These are phyloP conservation scores for Epichloe hybrida DNA, from an alignment of 2,329 filamentous ascomycete species.

Conservation along the genomic window DNA sequence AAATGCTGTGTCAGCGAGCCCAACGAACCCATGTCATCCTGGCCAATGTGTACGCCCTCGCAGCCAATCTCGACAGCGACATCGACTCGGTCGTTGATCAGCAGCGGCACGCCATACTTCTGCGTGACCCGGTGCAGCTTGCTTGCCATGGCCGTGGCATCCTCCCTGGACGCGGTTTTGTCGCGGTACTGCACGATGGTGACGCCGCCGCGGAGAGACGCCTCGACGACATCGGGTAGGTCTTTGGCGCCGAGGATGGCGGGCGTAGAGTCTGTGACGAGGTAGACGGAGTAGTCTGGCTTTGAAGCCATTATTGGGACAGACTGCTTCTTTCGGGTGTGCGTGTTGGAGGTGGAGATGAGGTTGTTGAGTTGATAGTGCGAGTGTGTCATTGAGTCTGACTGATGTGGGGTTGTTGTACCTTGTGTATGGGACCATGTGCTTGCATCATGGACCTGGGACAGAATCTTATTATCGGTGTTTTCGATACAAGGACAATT, in stretches of 20 bases:
- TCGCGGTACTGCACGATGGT: slow-evolving; percentile 85
- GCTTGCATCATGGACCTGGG: no score
- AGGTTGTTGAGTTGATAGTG: not conserved
- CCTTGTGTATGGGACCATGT: no score
- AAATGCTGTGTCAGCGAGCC: not conserved
- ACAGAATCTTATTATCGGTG: no score
- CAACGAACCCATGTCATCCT: slow-evolving; percentile 71
- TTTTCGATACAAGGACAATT: no score
- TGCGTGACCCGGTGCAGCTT: slow-evolving; percentile 59
- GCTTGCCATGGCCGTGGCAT: slow-evolving; percentile 56
- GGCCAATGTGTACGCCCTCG: slow-evolving; percentile 87
- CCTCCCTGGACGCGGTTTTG: slow-evolving; percentile 64
- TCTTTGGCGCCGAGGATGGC: slow-evolving; percentile 62
- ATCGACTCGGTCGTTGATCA: slow-evolving; percentile 90
- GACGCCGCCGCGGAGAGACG: slow-evolving; percentile 64
- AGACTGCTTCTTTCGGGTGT: no score
- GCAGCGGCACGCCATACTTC: slow-evolving; percentile 56
- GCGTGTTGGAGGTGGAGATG: not conserved
- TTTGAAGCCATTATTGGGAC: not conserved
- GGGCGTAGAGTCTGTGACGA: slow-evolving; percentile 88
- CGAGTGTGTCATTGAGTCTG: not conserved
- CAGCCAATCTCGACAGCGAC: slow-evolving; percentile 75
- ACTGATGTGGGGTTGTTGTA: no score
- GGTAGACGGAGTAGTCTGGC: slow-evolving; percentile 70
- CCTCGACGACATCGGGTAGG: slow-evolving; percentile 59